Evolutionary conservation across 257 asterid genomes (phyloP).

Genomic region (Fraxinus americana): DNA sequence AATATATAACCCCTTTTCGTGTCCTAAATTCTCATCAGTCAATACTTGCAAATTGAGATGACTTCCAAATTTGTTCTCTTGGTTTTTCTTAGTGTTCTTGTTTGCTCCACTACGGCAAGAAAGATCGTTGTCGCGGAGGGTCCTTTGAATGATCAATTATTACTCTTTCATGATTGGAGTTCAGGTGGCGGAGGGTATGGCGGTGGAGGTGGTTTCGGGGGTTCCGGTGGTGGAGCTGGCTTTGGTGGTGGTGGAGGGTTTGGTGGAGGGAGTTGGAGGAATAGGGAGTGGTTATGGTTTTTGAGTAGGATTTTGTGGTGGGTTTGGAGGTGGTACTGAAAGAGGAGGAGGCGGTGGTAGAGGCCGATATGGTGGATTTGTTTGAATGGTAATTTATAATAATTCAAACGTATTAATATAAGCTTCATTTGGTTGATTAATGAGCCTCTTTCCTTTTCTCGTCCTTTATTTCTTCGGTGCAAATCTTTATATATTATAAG

Average conservation of each 20-base stretch:
- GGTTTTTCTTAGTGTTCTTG: slow-evolving; percentile 21
- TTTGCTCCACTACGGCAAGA: slow-evolving; percentile 22
- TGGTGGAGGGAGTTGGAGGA: slow-evolving; percentile 13
- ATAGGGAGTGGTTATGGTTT: background rate
- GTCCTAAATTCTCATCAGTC: background rate
- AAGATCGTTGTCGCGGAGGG: slow-evolving; percentile 8
- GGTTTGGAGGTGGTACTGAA: background rate
- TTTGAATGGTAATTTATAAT: too few relatives aligned
- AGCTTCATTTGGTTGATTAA: background rate
- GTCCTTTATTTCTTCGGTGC: too few relatives aligned
- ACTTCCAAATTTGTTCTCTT: slow-evolving; percentile 15
- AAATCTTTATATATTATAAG: too few relatives aligned
- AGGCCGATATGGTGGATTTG: background rate
- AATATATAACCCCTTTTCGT: slow-evolving; percentile 15
- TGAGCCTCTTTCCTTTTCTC: background rate
- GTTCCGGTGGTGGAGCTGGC: background rate
- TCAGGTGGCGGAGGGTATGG: slow-evolving; percentile 22
- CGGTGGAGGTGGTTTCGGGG: slow-evolving; percentile 11
- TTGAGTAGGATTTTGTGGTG: background rate
- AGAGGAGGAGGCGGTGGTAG: background rate
- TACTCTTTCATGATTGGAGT: background rate
- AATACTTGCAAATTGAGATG: slow-evolving; percentile 9
- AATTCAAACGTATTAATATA: background rate
- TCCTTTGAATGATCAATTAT: slow-evolving; percentile 25
- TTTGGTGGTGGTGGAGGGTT: slow-evolving; percentile 18